These are phyloP conservation scores for Apophysomyces trapeziformis DNA, from an alignment of 371 early-diverging fungal genomes.

Conservation along the genomic window DNA sequence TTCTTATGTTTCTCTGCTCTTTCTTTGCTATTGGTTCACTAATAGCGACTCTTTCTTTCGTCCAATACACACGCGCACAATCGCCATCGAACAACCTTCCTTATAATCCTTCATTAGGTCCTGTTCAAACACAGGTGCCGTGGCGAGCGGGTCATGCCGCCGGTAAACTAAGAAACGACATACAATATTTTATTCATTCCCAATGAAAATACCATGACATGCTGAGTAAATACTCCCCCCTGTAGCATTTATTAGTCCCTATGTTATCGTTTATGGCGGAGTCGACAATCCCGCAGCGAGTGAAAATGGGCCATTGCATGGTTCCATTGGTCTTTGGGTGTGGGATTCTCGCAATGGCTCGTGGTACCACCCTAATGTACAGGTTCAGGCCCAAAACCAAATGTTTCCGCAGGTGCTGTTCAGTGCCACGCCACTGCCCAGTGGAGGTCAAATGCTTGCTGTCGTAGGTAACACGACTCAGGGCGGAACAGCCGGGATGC, in stretches of 20 bases:
- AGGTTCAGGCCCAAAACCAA: conserved; percentile 11
- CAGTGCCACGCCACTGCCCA: conserved; percentile 20
- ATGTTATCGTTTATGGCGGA: conserved; percentile 20
- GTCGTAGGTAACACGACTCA: conserved; percentile 23
- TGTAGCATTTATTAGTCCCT: conserved; percentile 20
- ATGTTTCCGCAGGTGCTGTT: conserved; percentile 22
- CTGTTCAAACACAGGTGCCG: conserved; percentile 18
- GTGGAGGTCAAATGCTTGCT: conserved; percentile 26
- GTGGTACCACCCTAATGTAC: conserved; percentile 29
- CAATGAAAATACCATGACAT: neutral
- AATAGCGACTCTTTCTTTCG: neutral
- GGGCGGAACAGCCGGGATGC: conserved; percentile 9
- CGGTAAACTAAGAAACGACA: conserved; percentile 12
- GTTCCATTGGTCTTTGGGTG: conserved; percentile 24
- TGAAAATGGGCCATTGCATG: conserved; percentile 14
- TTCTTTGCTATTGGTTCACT: conserved; percentile 7
- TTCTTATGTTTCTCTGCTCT: neutral
- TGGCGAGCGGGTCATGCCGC: conserved; percentile 36
- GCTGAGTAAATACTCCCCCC: neutral
- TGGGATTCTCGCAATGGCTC: conserved; percentile 28
- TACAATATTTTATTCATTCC: neutral
- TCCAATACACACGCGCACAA: neutral
- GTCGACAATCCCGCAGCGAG: conserved; percentile 13
- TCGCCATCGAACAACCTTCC: conserved; percentile 6
- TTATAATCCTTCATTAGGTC: conserved; percentile 16